A percentile compares a stretch with the other conserved stretches of the same genome.
Conservation (phyloP, 805 yeast species). For the Myxozyma neglecta region DNA sequence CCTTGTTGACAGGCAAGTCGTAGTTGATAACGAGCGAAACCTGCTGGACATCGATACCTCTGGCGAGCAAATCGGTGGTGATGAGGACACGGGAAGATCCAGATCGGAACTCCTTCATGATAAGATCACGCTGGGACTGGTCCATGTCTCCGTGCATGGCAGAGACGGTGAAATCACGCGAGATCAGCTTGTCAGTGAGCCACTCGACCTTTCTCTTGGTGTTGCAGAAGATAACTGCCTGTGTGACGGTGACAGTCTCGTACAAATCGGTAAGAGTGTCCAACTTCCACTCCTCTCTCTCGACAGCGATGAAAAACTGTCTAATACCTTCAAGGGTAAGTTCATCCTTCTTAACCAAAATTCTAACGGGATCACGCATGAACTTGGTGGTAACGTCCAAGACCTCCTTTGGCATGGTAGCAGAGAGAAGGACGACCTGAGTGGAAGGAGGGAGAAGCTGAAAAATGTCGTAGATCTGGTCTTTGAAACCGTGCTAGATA, state of each 20-base stretch:
- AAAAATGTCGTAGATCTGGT: conserved; percentile 91
- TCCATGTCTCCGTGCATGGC: conserved; percentile 97
- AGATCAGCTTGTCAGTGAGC: conserved; percentile 75
- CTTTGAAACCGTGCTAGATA: conserved; percentile 76
- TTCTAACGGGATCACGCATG: conserved; percentile 90
- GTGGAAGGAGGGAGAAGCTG: conserved; percentile 76
- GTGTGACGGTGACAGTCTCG: conserved; percentile 93
- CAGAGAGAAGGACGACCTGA: conserved; percentile 93
- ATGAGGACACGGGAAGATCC: conserved; percentile 92
- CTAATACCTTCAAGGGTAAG: conserved; percentile 92
- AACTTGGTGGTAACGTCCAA: conserved; percentile 88
- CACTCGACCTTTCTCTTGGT: conserved; percentile 92
- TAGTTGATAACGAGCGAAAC: conserved; percentile 93
- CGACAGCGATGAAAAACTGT: conserved; percentile 88
- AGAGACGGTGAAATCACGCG: conserved; percentile 83
- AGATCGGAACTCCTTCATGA: conserved; percentile 93
- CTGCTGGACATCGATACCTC: conserved; percentile 98
- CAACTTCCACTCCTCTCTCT: conserved; percentile 90
- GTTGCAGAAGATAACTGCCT: conserved; percentile 97
- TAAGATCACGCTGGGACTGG: conserved; percentile 89
- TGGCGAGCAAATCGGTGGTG: conserved; percentile 95
- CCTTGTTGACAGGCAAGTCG: conserved; percentile 89
- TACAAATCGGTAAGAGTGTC: conserved; percentile 93
- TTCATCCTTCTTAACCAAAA: conserved; percentile 92
- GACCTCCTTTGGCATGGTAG: conserved; percentile 90